phyloP scores from a whole-genome alignment of 2,329 filamentous ascomycete genomes.

The Aspergillus persii region DNA sequence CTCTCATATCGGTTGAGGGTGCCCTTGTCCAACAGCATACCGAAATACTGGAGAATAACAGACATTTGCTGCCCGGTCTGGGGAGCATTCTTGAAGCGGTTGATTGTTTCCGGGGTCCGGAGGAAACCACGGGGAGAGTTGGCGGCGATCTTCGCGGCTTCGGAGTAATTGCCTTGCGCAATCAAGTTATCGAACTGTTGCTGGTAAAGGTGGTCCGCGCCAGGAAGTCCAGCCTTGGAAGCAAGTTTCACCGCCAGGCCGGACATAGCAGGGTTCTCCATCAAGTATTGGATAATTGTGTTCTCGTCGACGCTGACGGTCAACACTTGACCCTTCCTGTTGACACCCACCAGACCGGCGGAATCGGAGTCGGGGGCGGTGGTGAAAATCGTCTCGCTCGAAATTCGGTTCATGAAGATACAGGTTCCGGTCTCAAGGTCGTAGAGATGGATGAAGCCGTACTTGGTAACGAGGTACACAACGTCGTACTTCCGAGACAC shows the following conservation, averaged over 20 bases:
- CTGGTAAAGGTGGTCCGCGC: conserved; percentile 88
- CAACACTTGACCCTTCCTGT: conserved; percentile 94
- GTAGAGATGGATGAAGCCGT: conserved; percentile 98
- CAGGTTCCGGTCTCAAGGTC: conserved; percentile 93
- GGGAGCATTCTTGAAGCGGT: conserved; percentile 87
- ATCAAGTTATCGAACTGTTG: conserved; percentile 91
- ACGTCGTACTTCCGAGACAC: conserved; percentile 95
- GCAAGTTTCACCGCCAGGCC: conserved; percentile 94
- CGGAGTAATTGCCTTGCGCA: conserved; percentile 72
- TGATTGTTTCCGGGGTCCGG: conserved; percentile 90
- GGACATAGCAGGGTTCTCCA: conserved; percentile 93
- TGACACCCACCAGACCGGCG: conserved; percentile 87
- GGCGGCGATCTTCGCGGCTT: conserved; percentile 92
- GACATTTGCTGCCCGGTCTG: conserved; percentile 75
- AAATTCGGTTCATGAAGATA: conserved; percentile 99
- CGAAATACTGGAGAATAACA: conserved; percentile 94
- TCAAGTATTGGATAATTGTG: conserved; percentile 87
- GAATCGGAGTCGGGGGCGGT: conserved; percentile 81
- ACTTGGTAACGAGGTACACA: conserved; percentile 97
- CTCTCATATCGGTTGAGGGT: conserved; percentile 90
- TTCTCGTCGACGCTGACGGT: conserved; percentile 91
- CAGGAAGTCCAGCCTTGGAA: conserved; percentile 86
- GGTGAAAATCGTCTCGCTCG: conserved; percentile 97
- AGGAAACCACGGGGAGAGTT: conserved; percentile 96
- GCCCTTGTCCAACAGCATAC: conserved; percentile 94